These are phyloP conservation scores for Geopyxis carbonaria DNA, from an alignment of 495 filamentous ascomycete genomes.

Conservation along the genomic window DNA sequence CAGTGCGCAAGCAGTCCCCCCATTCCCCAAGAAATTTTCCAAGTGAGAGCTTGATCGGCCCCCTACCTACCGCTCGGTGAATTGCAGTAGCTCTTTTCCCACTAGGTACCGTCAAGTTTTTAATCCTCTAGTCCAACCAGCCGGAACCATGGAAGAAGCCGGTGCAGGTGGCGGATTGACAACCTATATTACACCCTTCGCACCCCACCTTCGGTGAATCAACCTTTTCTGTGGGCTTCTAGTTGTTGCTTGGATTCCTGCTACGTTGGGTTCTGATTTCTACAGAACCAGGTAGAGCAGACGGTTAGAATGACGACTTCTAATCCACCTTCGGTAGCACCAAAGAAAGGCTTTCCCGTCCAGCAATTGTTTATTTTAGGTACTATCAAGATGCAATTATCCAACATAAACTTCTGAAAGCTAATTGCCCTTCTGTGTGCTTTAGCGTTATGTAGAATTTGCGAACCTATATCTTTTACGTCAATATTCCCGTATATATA, in stretches of 20 bases:
- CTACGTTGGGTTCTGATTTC: too few species aligned
- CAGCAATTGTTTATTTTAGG: conserved; percentile 58
- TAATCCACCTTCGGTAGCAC: neutral
- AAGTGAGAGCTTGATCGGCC: too few species aligned
- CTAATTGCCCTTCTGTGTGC: conserved; percentile 19
- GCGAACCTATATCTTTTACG: conserved; percentile 98
- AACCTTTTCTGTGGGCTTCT: neutral
- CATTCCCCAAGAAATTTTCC: too few species aligned
- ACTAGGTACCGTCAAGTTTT: too few species aligned
- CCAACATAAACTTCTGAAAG: conserved; percentile 22
- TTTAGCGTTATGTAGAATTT: conserved; percentile 79
- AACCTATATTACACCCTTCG: neutral
- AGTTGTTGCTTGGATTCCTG: neutral
- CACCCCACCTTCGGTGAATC: neutral
- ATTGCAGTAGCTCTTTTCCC: too few species aligned
- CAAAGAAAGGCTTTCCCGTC: conserved; percentile 29
- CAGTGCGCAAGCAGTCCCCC: too few species aligned
- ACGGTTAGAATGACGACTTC: conserved; percentile 1
- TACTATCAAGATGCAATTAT: conserved; percentile 23
- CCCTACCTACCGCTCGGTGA: too few species aligned
- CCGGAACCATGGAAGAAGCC: neutral
- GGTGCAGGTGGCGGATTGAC: neutral
- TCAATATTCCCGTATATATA: conserved; percentile 98
- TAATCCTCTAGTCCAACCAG: too few species aligned
- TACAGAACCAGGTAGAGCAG: too few species aligned